These are phyloP conservation scores for Annona cherimola DNA, from an alignment of 164 flowering plant species.

Conservation along the genomic window DNA sequence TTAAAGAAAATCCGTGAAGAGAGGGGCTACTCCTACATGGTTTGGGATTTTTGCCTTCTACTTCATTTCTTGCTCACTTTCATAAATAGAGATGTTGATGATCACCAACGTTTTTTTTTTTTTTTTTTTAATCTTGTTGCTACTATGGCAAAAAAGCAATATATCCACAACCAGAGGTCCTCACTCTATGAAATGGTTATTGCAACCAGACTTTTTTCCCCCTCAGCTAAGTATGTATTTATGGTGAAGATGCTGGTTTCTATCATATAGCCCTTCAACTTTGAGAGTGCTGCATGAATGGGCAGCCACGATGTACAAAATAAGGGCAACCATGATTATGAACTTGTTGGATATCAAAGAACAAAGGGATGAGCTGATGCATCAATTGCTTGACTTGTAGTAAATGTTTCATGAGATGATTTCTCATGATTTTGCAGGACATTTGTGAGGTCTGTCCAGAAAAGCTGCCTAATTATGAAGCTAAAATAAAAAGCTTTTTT, in stretches of 20 bases:
- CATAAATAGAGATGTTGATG: neutral
- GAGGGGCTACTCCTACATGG: conserved; percentile 85
- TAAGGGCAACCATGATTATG: neutral
- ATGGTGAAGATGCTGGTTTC: no score
- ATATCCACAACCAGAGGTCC: no score
- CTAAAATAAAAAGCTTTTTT: conserved; percentile 83
- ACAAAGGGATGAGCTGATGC: neutral
- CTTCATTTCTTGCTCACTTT: neutral
- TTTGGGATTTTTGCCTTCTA: conserved; percentile 16
- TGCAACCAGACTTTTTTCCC: no score
- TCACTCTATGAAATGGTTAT: no score
- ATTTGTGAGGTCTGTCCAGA: conserved; percentile 87
- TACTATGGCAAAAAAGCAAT: no score
- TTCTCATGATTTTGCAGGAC: conserved; percentile 43
- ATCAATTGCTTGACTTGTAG: neutral
- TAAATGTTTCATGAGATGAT: neutral
- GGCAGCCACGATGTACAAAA: neutral
- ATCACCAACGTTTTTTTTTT: no score
- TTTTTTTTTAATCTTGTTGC: no score
- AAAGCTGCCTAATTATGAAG: conserved; percentile 91
- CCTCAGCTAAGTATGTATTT: no score
- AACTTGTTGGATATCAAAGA: neutral
- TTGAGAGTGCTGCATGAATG: neutral
- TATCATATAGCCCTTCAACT: neutral
- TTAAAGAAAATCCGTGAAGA: conserved; percentile 82